These are phyloP conservation scores for Populus pruinosa DNA, from an alignment of 345 rosid genomes.

Conservation along the genomic window DNA sequence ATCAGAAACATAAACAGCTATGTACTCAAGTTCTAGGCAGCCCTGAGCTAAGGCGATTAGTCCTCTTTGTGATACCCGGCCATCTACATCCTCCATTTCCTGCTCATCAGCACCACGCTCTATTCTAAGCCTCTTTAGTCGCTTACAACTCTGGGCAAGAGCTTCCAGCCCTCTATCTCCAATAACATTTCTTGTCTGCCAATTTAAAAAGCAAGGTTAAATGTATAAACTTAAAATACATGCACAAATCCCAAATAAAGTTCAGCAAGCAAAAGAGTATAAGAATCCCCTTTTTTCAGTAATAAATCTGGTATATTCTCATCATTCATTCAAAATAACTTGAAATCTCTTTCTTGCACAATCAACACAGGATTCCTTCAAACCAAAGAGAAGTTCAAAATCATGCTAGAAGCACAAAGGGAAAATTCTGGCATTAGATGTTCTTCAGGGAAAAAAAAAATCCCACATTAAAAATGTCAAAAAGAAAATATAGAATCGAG, in stretches of 20 bases:
- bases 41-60: constrained; percentile 79
- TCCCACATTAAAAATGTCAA: not conserved
- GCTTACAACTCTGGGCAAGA: constrained; percentile 67
- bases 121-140: constrained; percentile 80
- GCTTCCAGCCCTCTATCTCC: constrained; percentile 91
- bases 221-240: not conserved
- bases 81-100: constrained; percentile 83
- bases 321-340: not conserved
- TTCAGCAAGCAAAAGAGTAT: not conserved
- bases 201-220: constrained; percentile 10
- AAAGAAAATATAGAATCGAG: not conserved
- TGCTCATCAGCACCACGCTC: constrained; percentile 91
- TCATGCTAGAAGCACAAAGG: not conserved
- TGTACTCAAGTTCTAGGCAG: constrained; percentile 65
- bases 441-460: not conserved
- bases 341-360: not conserved
- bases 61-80: constrained; percentile 84
- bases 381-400: not conserved
- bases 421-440: not conserved
- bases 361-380: not conserved
- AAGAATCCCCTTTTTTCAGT: not conserved
- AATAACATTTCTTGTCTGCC: constrained; percentile 90
- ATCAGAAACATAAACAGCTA: constrained; percentile 88
- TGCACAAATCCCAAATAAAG: not conserved
- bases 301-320: not conserved